Conservation (phyloP, 179 eudicot species). For the Carnegiea gigantea region DNA sequence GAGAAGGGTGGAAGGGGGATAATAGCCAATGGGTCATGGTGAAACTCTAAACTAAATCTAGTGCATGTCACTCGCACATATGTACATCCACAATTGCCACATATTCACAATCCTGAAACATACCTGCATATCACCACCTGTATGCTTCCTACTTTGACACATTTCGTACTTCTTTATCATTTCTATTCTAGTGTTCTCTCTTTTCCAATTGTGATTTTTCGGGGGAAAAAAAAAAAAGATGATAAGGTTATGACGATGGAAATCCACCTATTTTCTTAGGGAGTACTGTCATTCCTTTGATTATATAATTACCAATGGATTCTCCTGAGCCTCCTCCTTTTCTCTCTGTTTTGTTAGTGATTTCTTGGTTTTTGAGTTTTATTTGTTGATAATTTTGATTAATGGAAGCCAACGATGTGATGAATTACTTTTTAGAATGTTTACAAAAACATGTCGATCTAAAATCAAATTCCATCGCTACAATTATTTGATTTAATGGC, state of each 20-base stretch:
- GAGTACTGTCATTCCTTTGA: background rate
- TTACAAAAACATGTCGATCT: background rate
- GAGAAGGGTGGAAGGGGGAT: too few species aligned
- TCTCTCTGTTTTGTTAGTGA: background rate
- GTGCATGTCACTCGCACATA: too few species aligned
- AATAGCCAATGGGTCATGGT: too few species aligned
- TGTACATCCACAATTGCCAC: too few species aligned
- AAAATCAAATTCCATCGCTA: conserved; percentile 3
- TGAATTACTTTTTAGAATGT: background rate
- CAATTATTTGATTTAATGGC: background rate
- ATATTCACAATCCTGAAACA: too few species aligned
- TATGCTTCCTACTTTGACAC: too few species aligned
- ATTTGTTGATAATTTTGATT: background rate
- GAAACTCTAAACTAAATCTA: too few species aligned
- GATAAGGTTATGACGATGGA: background rate
- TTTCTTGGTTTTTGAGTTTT: background rate
- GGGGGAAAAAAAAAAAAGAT: too few species aligned
- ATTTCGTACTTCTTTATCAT: too few species aligned
- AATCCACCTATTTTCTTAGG: conserved; percentile 6
- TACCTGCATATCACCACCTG: too few species aligned
- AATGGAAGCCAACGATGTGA: background rate
- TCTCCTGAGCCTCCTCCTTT: conserved; percentile 1
- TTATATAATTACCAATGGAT: conserved; percentile 8
- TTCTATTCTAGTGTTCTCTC: too few species aligned
- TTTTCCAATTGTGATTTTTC: too few species aligned